Evolutionary conservation across 768 basidiomycete genomes (phyloP), one percentile per base, ranked within the genome.

Genomic region (Candolleomyces eurysporus): DNA sequence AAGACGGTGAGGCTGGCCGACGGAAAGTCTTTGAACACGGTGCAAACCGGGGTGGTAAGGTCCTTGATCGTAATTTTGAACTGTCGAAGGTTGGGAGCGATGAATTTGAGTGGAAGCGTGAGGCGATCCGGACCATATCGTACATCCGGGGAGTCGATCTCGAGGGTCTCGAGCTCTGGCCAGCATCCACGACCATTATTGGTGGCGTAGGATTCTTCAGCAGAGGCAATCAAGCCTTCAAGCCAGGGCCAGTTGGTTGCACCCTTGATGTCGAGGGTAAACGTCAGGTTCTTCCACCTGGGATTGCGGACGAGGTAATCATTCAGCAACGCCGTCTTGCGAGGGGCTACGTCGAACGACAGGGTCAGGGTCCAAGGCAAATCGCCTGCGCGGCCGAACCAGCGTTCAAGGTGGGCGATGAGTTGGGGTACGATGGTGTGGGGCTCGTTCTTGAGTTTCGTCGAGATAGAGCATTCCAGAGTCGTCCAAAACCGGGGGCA

Each of bases 371-470:
- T 19, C 10, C 32, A 39, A 9, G 54, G 54, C 40, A 56, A 10
- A 26, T 56, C 39, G 8, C 54, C 54, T 9, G 54, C 54, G 9
- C 54, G 54, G 31, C 22, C 21, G 40, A 56, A 56, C 54, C 54
- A 56, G n/a, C 40, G 54, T 26, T 56, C 17, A 26, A 56, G 54
- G 36, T 56, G 36, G n/a, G 17, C 9, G 19, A 56, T 39, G 36
- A 56, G 40, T 10, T 40, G 8, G 14, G 36, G 54, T 3, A 56
- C 54, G 8, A 42, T 39, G 40, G 21, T 10, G 22, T 56, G 32
- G 9, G 54, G 54, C n/a, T 43, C 54, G 22, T 56, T 56, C 54
- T 56, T 32, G 39, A 56, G 36, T 26, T 56, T 56, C 19, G 54
- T 56, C 31, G 54, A 30, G 36, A 56, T 56, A 11, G 36, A 36